phyloP scores from a whole-genome alignment of 108 stramenopile genomes.

The Nitzschia sp. region DNA sequence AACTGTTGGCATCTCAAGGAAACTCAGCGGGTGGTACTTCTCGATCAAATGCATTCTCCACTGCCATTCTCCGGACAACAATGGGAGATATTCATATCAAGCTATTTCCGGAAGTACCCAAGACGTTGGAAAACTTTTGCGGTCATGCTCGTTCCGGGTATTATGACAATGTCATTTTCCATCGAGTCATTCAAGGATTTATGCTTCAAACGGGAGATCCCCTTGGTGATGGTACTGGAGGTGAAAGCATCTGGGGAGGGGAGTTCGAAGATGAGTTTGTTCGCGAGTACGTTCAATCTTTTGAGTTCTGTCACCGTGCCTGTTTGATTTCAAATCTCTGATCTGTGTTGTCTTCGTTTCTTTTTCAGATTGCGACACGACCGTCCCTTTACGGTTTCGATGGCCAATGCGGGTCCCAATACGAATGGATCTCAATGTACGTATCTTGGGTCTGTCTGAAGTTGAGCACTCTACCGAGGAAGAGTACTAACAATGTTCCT shows the following conservation, averaged over 20 bases:
- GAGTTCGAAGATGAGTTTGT: slow-evolving; percentile 99
- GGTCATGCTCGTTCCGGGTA: slow-evolving; percentile 90
- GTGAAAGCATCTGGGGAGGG: slow-evolving; percentile 99
- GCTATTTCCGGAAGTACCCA: slow-evolving; percentile 87
- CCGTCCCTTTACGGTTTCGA: slow-evolving; percentile 95
- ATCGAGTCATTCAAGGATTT: slow-evolving; percentile 92
- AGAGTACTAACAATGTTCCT: neutral
- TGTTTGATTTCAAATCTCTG: neutral
- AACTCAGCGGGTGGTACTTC: neutral
- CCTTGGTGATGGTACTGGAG: slow-evolving; percentile 98
- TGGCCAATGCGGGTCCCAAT: slow-evolving; percentile 94
- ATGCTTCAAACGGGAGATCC: slow-evolving; percentile 99
- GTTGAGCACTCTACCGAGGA: neutral
- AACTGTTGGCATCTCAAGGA: slow-evolving; percentile 44
- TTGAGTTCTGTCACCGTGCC: neutral
- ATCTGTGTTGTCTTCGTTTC: neutral
- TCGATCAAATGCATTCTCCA: slow-evolving; percentile 34
- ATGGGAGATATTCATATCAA: slow-evolving; percentile 95
- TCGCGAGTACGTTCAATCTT: slow-evolving; percentile 45
- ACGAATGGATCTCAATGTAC: slow-evolving; percentile 72
- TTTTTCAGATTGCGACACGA: slow-evolving; percentile 72
- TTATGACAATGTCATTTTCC: slow-evolving; percentile 97
- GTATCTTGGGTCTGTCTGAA: neutral
- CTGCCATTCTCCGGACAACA: slow-evolving; percentile 92
- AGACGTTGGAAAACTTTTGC: slow-evolving; percentile 94